Percentiles rank a stretch among this genome's conserved stretches.
phyloP scores from a whole-genome alignment of 1,284 basidiomycete genomes.

The Tilletiopsis washingtonensis region DNA sequence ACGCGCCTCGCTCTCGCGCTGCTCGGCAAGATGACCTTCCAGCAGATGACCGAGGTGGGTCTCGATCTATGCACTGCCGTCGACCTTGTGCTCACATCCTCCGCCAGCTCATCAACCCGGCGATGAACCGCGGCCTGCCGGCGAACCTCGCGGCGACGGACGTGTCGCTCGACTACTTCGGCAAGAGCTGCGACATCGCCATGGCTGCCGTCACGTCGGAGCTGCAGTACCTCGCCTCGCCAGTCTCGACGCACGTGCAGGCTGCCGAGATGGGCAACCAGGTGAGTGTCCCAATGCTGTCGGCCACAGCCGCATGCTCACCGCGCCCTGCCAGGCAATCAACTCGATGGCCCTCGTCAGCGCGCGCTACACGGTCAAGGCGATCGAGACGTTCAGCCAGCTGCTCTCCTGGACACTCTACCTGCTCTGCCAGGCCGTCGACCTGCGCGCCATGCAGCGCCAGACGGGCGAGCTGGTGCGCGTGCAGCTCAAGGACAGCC shows the following conservation, averaged over 20 bases:
- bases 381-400: slow-evolving; percentile 23
- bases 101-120: slow-evolving; percentile 58
- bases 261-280: slow-evolving; percentile 19
- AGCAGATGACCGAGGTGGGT: slow-evolving; percentile 59
- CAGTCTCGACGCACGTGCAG: slow-evolving; percentile 74
- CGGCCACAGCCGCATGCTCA: no score
- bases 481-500: slow-evolving; percentile 14
- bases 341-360: slow-evolving; percentile 17
- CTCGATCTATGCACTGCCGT: no score
- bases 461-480: slow-evolving; percentile 20
- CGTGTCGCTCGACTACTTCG: slow-evolving; percentile 60
- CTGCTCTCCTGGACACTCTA: slow-evolving; percentile 39
- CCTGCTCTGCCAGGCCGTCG: slow-evolving; percentile 36
- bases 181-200: slow-evolving; percentile 75
- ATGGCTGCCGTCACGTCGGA: slow-evolving; percentile 49
- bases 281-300: no score
- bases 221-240: slow-evolving; percentile 71
- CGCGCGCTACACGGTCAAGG: slow-evolving; percentile 13
- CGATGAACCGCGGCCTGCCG: slow-evolving; percentile 14
- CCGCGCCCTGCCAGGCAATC: no score
- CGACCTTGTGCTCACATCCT: no score
- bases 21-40: slow-evolving; percentile 71
- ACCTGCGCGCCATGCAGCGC: slow-evolving; percentile 35
- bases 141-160: slow-evolving; percentile 15
- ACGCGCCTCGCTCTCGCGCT: slow-evolving; percentile 70